Percentiles rank a stretch among this genome's conserved stretches.
Evolutionary conservation across 768 basidiomycete genomes (phyloP).

Genomic region (Auricularia sp.): DNA sequence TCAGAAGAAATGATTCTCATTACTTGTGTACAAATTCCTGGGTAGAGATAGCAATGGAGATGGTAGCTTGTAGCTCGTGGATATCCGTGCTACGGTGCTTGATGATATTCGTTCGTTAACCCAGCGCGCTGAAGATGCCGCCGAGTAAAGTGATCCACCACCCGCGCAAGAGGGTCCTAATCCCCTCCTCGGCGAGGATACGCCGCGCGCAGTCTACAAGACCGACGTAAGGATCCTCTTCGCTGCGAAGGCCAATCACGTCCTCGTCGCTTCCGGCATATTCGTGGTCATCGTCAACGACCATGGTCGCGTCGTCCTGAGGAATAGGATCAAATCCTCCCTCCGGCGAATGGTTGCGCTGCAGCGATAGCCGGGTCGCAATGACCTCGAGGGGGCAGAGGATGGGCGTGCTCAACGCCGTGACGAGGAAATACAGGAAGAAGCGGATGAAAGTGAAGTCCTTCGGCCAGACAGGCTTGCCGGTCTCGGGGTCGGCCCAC

Average conservation of each 20-base stretch:
- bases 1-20: no score
- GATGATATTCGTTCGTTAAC: not conserved
- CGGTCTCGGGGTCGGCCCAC: constrained; percentile 25
- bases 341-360: constrained; percentile 65
- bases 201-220: constrained; percentile 65
- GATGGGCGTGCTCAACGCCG: constrained; percentile 43
- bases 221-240: constrained; percentile 70
- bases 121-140: constrained; percentile 7
- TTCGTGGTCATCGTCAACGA: constrained; percentile 42
- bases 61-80: no score
- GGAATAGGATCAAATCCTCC: constrained; percentile 63
- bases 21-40: no score
- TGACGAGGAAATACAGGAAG: constrained; percentile 45
- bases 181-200: constrained; percentile 73
- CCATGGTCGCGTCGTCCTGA: constrained; percentile 40
- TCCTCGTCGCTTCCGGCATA: constrained; percentile 68
- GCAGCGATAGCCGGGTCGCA: constrained; percentile 65
- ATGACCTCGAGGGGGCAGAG: constrained; percentile 76
- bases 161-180: constrained; percentile 60
- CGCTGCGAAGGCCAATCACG: constrained; percentile 75
- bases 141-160: constrained; percentile 55
- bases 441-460: constrained; percentile 43
- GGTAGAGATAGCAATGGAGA: no score
- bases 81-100: not conserved
- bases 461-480: constrained; percentile 18